A percentile compares a stretch with the other conserved stretches of the same genome.
Conservation (phyloP, 2,329 filamentous ascomycete species). For the Blastomyces parvus region DNA sequence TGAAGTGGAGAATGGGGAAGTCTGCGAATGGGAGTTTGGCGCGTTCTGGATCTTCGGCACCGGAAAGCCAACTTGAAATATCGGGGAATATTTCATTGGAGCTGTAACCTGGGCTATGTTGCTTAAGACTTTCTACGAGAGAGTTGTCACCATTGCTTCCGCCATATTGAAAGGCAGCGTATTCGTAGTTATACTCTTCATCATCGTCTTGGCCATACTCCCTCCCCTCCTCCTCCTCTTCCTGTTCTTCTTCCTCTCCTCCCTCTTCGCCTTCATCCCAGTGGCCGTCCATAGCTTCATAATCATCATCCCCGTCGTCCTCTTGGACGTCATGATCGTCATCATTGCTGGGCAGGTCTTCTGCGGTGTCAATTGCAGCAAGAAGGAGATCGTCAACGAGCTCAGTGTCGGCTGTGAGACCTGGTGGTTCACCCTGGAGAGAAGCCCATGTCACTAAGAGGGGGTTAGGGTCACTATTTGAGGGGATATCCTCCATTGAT, state of each 20-base stretch:
- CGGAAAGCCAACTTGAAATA: not conserved
- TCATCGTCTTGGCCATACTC: constrained; percentile 9
- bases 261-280: constrained; percentile 2
- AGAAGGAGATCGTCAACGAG: constrained; percentile 1
- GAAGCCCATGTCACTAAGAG: not conserved
- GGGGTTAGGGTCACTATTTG: not conserved
- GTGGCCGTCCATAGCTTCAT: not conserved
- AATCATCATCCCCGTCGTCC: constrained; percentile 10
- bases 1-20: constrained; percentile 37
- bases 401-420: not conserved
- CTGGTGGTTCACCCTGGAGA: not conserved
- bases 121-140: not conserved
- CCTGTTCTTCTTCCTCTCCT: constrained; percentile 8
- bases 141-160: constrained; percentile 7
- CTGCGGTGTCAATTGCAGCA: not conserved
- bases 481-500: not conserved
- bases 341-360: not conserved
- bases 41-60: constrained; percentile 11
- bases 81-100: constrained; percentile 1
- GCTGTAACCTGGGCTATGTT: not conserved
- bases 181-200: constrained; percentile 15
- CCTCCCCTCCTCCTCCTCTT: constrained; percentile 13
- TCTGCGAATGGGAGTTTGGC: constrained; percentile 18
- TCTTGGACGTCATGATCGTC: constrained; percentile 13
- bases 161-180: constrained; percentile 9